A percentile compares a stretch with the other conserved stretches of the same genome.
Evolutionary conservation across 495 filamentous ascomycete genomes (phyloP).

Genomic region (Immersiella caudata): DNA sequence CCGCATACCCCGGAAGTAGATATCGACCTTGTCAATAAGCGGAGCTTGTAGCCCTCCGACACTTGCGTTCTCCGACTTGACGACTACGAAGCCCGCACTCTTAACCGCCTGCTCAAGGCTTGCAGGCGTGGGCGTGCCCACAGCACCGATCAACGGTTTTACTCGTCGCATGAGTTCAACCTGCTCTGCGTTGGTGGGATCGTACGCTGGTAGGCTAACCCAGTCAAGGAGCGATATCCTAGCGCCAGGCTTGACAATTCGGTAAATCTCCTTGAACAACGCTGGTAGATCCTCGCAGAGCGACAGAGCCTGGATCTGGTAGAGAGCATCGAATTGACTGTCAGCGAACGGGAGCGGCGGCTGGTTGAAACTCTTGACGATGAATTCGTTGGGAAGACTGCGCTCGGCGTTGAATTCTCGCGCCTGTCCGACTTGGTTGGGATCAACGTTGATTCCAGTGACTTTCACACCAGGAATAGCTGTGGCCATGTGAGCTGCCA

Average conservation of each 20-base stretch:
- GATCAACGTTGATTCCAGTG: constrained; percentile 65
- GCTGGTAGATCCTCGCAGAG: constrained; percentile 59
- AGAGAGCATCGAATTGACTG: constrained; percentile 62
- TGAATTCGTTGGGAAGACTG: constrained; percentile 56
- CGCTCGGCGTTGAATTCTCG: constrained; percentile 52
- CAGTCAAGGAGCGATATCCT: constrained; percentile 62
- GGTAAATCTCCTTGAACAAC: constrained; percentile 59
- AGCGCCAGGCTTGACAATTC: constrained; percentile 61
- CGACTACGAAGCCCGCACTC: constrained; percentile 57
- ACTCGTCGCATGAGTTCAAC: constrained; percentile 61
- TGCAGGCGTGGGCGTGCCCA: constrained; percentile 62
- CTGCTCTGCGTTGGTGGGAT: constrained; percentile 57
- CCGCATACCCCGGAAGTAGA: constrained; percentile 61
- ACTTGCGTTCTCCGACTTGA: constrained; percentile 60
- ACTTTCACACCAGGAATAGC: constrained; percentile 55
- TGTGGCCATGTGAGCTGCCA: constrained; percentile 64
- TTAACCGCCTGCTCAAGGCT: constrained; percentile 55
- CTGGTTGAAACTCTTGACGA: constrained; percentile 60
- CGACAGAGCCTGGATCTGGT: constrained; percentile 66
- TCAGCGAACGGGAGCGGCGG: constrained; percentile 61
- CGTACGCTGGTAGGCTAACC: constrained; percentile 60
- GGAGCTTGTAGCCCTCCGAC: constrained; percentile 61
- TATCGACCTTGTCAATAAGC: constrained; percentile 62
- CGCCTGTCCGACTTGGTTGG: constrained; percentile 63
- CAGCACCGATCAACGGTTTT: constrained; percentile 65